phyloP scores from a whole-genome alignment of 1,139 yeast species.

The Pichia sp. region DNA sequence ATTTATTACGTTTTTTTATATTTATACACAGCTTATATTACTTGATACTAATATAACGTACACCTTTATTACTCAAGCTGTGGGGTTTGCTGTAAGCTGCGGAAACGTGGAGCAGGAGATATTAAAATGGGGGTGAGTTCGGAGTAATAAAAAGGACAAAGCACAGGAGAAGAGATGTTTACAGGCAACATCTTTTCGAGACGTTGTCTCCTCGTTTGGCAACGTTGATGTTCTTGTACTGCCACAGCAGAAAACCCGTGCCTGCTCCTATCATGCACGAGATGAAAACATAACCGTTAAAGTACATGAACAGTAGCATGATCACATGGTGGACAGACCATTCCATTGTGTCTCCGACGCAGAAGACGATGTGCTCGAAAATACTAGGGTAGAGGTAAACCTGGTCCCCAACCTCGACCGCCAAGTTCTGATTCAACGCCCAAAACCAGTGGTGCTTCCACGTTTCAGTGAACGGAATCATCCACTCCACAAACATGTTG shows the following conservation, averaged over 20 bases:
- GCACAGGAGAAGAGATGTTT: neutral
- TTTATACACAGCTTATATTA: neutral
- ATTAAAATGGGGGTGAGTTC: too few relatives aligned
- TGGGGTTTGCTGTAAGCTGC: too few relatives aligned
- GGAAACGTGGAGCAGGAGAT: too few relatives aligned
- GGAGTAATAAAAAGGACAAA: neutral
- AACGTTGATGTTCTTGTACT: conserved; percentile 37
- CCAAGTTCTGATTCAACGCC: conserved; percentile 21
- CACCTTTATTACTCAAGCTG: neutral
- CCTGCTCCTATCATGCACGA: conserved; percentile 63
- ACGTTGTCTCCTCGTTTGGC: conserved; percentile 13
- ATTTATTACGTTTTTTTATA: neutral
- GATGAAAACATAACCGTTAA: conserved; percentile 63
- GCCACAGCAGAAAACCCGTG: conserved; percentile 51
- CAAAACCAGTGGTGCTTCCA: conserved; percentile 42
- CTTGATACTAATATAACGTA: neutral
- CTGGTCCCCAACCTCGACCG: conserved; percentile 18
- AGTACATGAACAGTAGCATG: conserved; percentile 70
- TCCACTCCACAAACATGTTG: conserved; percentile 7
- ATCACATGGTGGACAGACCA: conserved; percentile 62
- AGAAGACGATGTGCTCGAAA: conserved; percentile 47
- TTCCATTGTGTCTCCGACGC: conserved; percentile 49
- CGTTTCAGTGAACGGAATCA: conserved; percentile 34
- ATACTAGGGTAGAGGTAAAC: conserved; percentile 37
- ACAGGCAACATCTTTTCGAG: conserved; percentile 22